Conservation (phyloP, 352 stramenopile genomes). For the Phytophthora cryptogea region DNA sequence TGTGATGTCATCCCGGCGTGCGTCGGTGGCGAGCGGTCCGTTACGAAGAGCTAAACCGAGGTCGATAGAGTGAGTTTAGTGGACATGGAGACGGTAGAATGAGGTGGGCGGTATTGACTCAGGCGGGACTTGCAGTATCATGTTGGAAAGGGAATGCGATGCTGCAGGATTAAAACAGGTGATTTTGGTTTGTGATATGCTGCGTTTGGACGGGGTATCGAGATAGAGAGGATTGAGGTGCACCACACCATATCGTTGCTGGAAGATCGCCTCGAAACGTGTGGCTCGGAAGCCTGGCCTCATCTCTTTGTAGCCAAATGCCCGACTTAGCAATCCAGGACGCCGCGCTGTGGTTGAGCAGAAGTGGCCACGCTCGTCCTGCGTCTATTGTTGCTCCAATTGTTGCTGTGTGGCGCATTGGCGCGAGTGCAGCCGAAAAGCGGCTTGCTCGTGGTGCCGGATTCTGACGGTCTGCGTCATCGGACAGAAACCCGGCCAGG, state of each 20-base stretch:
- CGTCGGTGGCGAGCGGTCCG: not conserved
- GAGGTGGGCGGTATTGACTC: not conserved
- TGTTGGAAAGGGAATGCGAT: not conserved
- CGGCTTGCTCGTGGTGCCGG: constrained; percentile 11
- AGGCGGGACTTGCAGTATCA: not conserved
- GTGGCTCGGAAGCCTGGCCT: constrained; percentile 20
- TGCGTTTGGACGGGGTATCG: constrained; percentile 2
- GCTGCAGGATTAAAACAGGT: not conserved
- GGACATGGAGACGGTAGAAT: not conserved
- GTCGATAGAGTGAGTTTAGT: not conserved
- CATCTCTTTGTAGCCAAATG: constrained; percentile 34
- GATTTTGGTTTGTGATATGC: too few relatives aligned
- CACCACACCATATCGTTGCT: constrained; percentile 14
- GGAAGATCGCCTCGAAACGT: constrained; percentile 34
- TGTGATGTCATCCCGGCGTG: constrained; percentile 38
- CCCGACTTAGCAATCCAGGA: constrained; percentile 16
- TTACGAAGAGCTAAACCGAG: not conserved
- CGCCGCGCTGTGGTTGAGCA: not conserved
- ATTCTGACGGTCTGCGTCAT: constrained; percentile 21
- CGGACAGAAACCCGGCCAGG: constrained; percentile 16
- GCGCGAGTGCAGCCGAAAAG: not conserved
- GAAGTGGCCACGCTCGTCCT: not conserved
- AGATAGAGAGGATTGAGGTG: not conserved
- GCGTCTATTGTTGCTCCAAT: not conserved
- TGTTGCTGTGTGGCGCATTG: not conserved